These are phyloP conservation scores for Prunus kanzakura DNA, from an alignment of 306 rosid species.

Conservation along the genomic window DNA sequence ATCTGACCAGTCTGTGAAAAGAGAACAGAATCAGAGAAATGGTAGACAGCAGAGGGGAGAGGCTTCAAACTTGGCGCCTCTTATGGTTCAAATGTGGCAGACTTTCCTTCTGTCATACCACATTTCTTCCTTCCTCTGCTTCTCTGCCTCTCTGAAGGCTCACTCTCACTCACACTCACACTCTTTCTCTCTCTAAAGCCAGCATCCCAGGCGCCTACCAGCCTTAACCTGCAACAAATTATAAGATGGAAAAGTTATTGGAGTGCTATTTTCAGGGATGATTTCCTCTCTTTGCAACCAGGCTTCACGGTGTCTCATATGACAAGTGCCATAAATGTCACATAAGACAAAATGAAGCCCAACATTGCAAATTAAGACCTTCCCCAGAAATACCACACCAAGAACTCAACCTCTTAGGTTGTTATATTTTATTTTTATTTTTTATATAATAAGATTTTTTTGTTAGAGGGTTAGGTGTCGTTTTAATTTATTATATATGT, in stretches of 20 bases:
- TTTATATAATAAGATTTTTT: not conserved
- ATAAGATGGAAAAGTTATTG: not conserved
- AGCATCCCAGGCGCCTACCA: not conserved
- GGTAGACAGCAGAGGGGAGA: not conserved
- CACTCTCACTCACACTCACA: not conserved
- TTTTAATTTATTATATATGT: not conserved
- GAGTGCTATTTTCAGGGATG: not conserved
- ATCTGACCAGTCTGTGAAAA: conserved; percentile 24
- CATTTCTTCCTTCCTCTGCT: not conserved
- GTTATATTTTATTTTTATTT: not conserved
- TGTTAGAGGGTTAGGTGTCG: not conserved
- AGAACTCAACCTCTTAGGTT: not conserved
- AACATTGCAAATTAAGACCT: not conserved
- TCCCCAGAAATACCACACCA: not conserved
- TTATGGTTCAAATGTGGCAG: conserved; percentile 26
- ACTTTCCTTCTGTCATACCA: conserved; percentile 1
- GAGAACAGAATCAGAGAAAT: not conserved
- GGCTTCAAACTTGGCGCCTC: conserved; percentile 12
- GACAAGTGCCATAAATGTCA: not conserved
- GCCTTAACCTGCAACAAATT: not conserved
- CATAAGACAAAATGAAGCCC: not conserved
- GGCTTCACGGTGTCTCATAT: not conserved
- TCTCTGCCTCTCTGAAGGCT: not conserved
- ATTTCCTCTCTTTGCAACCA: conserved; percentile 1
- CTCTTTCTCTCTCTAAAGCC: conserved; percentile 4